Base-by-base conservation (phyloP, 2,329 filamentous ascomycete species). In the Epichloe elymi region DNA sequence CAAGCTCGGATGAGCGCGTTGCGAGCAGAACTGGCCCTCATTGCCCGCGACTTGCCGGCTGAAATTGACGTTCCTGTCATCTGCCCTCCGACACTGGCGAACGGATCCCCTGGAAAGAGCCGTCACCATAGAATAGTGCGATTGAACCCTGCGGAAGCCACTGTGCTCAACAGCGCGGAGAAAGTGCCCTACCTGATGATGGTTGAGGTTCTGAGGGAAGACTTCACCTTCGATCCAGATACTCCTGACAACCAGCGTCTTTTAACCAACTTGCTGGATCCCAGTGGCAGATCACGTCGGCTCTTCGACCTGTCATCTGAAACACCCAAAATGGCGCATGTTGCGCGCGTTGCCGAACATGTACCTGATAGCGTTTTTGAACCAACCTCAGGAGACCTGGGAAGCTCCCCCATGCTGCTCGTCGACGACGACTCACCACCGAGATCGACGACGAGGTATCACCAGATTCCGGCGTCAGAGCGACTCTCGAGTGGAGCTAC, bases 31-130 rank as follows among this genome's bases (percentile, higher is more conserved):
- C 73, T 93, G 54, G 87, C 86, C 14, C 73, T 93, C 37, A 86
- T 93, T 55, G 84, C 83, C 2, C 85, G 88, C 60, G 87, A 93
- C 61, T 69, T 93, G 43, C 87, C 87, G 0, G 85, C 87, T 4
- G 87, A 93, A 65, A 82, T 93, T 15, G 87, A 93, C 60, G 86
- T 93, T 50, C 87, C 87, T 0, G 75, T 89, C 8, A 86, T 93
- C 51, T 90, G 85, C 57, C 86, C 87, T 15, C 84, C 86, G 0
- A 83, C 82, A 0, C 67, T 91, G 46, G 76, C 85, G 11, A 78
- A 87, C 65, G 85, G 87, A 20, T 77, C 80, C n/a, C 80, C 86
- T 2, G 79, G 83, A 26, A 82, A 80, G 61, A 90, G 86, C 61
- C 79, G 79, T 50, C 88, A 93, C 63, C 87, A 93, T 62, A 80